phyloP scores from a whole-genome alignment of 495 filamentous ascomycete species.

The Astrothelium subdiscretum region DNA sequence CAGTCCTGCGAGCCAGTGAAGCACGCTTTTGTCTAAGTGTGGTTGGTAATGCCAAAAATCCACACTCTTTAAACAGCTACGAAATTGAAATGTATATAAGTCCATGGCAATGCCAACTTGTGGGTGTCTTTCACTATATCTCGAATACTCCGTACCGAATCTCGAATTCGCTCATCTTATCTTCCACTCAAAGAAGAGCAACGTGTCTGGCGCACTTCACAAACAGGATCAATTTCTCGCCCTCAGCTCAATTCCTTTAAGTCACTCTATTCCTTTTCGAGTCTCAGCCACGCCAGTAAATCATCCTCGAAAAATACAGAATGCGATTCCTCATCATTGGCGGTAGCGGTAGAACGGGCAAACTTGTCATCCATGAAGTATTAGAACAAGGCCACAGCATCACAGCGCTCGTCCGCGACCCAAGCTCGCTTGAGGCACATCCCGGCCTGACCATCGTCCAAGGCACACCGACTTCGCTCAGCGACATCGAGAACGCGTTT shows the following conservation, averaged over 20 bases:
- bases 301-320: background rate
- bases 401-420: conserved; percentile 32
- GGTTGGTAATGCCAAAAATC: background rate
- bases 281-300: background rate
- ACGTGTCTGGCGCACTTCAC: too few species aligned
- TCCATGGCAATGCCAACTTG: background rate
- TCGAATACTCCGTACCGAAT: too few species aligned
- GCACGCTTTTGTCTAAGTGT: background rate
- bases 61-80: background rate
- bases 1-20: background rate
- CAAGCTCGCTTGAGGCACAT: background rate
- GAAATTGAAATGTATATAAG: background rate
- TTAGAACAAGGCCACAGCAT: conserved; percentile 31
- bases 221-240: background rate
- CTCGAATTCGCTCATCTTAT: too few species aligned
- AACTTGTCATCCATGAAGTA: conserved; percentile 31
- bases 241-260: background rate
- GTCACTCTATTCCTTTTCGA: background rate
- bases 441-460: conserved; percentile 23
- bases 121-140: background rate
- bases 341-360: conserved; percentile 34
- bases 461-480: conserved; percentile 30
- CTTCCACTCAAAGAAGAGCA: too few species aligned
- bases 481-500: conserved; percentile 29
- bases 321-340: conserved; percentile 37